Evolutionary conservation across 176 grass and related monocot genomes (phyloP).

Genomic region (Echinochloa phyllopogon): DNA sequence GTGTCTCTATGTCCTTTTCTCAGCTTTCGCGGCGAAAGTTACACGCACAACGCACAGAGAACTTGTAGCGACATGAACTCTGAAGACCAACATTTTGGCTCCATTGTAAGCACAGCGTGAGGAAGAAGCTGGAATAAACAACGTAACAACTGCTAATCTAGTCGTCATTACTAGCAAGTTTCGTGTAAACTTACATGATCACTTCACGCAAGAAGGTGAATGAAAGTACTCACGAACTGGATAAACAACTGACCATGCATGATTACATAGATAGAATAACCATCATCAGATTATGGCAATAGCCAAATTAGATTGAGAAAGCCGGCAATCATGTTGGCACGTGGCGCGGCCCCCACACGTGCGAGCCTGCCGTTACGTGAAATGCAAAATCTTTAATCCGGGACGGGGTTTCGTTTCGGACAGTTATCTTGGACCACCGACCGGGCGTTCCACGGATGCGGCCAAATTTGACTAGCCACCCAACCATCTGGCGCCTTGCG

Average conservation of each 20-base stretch:
- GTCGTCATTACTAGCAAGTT: slow-evolving; percentile 5
- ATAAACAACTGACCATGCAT: background rate
- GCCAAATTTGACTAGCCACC: slow-evolving; percentile 63
- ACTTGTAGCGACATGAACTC: background rate
- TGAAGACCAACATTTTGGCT: slow-evolving; percentile 40
- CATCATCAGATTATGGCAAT: too few relatives aligned
- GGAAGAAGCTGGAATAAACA: slow-evolving; percentile 5
- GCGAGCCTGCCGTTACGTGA: background rate
- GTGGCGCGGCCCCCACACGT: slow-evolving; percentile 42
- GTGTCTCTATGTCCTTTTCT: background rate
- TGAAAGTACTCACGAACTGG: background rate
- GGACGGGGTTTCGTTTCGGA: slow-evolving; percentile 22
- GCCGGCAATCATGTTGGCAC: slow-evolving; percentile 37
- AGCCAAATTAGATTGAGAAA: background rate
- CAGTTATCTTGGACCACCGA: slow-evolving; percentile 48
- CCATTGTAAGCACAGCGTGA: background rate
- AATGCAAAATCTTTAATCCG: background rate
- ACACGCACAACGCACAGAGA: background rate
- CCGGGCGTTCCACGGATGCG: slow-evolving; percentile 36
- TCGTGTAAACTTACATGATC: background rate
- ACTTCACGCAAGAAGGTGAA: background rate
- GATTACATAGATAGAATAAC: background rate
- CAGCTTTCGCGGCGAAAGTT: slow-evolving; percentile 44
- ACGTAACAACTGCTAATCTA: background rate
- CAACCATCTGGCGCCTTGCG: slow-evolving; percentile 46